Evolutionary conservation across 2,329 filamentous ascomycete genomes (phyloP).

Genomic region (Aspergillus thermomutatus): DNA sequence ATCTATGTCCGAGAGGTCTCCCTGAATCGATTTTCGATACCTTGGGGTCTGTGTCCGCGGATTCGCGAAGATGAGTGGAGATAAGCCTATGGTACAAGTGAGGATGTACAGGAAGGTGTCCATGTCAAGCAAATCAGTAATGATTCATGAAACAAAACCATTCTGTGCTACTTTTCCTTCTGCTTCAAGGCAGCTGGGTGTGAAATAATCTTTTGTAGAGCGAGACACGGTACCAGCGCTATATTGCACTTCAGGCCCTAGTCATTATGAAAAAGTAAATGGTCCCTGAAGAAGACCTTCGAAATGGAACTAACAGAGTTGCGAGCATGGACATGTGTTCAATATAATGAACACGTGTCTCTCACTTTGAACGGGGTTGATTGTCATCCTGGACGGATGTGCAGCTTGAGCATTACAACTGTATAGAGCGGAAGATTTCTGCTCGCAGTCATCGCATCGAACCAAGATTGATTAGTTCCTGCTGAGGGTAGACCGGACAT

Average conservation of each 20-base stretch:
- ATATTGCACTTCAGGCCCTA: not conserved
- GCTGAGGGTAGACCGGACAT: not conserved
- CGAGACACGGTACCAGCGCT: not conserved
- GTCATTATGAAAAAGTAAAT: not conserved
- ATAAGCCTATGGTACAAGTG: not conserved
- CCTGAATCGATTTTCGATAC: not conserved
- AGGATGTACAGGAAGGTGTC: not conserved
- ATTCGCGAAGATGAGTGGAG: not conserved
- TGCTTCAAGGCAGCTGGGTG: not conserved
- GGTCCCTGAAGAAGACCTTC: not conserved
- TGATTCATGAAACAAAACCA: not conserved
- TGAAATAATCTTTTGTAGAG: not conserved
- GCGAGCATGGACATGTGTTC: not conserved
- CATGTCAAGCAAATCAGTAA: not conserved
- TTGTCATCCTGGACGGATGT: not conserved
- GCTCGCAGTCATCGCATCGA: not conserved
- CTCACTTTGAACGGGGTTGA: not conserved
- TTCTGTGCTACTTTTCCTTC: not conserved
- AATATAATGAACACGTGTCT: not conserved
- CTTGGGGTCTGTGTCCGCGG: not conserved
- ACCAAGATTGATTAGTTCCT: not conserved
- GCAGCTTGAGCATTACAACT: not conserved
- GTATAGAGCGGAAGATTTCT: not conserved
- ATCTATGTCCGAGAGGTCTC: not conserved
- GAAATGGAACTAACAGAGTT: not conserved